Conservation (phyloP, 306 rosid genomes). For the Cucumis melo region DNA sequence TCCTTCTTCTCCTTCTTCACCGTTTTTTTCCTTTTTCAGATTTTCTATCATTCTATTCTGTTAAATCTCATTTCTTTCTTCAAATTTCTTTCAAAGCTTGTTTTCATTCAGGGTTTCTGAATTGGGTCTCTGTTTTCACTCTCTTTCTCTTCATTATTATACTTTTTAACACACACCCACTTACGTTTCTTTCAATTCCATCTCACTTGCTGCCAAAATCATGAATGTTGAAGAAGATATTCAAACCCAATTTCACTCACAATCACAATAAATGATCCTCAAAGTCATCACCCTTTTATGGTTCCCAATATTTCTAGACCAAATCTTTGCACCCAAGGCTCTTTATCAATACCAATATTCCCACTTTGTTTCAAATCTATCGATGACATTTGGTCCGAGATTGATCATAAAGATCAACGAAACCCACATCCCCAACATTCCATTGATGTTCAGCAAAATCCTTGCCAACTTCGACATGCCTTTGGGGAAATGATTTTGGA, state of each 20-base stretch:
- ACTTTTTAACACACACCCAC: no score
- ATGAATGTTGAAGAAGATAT: background rate
- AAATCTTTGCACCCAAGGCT: constrained; percentile 10
- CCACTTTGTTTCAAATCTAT: constrained; percentile 51
- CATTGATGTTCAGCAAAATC: background rate
- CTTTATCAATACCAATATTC: constrained; percentile 30
- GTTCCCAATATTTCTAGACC: background rate
- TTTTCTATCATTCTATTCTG: no score
- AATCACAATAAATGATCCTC: constrained; percentile 4
- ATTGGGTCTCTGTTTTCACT: no score
- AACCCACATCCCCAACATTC: constrained; percentile 9
- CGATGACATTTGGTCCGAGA: constrained; percentile 60
- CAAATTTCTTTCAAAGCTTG: no score
- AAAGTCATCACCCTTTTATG: background rate
- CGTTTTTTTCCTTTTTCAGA: no score
- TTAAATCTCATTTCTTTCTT: no score
- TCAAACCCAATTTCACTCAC: constrained; percentile 17
- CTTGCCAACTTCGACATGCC: constrained; percentile 22
- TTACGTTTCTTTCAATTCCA: no score
- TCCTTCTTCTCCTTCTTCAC: no score
- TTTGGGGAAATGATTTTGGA: constrained; percentile 53
- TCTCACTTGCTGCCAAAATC: no score
- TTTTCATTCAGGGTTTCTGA: no score
- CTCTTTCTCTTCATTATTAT: no score
- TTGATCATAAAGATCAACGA: constrained; percentile 15